Conservation (phyloP, 1,139 yeast species). For the Debaryomyces udenii region DNA sequence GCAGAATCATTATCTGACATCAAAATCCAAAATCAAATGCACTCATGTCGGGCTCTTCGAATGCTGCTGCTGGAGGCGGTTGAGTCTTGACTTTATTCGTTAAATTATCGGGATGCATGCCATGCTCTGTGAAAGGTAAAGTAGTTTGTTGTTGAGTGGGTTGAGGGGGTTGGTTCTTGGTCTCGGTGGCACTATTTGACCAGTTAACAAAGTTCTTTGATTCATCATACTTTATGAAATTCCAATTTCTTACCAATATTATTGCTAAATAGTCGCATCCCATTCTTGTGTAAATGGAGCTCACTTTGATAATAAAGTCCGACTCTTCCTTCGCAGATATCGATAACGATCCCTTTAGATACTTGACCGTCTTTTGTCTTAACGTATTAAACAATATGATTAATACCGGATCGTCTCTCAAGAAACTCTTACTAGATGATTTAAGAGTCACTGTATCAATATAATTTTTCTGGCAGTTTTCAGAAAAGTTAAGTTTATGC, state of each 20-base stretch:
- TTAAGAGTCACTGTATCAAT: conserved; percentile 27
- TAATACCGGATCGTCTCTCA: conserved; percentile 83
- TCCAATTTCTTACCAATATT: conserved; percentile 68
- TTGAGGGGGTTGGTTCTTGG: neutral
- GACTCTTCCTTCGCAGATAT: conserved; percentile 58
- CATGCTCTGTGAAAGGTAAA: conserved; percentile 5
- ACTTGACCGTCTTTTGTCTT: conserved; percentile 51
- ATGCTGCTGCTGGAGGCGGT: conserved; percentile 57
- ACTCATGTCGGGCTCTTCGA: conserved; percentile 81
- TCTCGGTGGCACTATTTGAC: conserved; percentile 5
- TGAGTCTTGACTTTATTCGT: conserved; percentile 11
- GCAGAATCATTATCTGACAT: conserved; percentile 4
- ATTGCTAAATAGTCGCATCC: conserved; percentile 85
- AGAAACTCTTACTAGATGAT: conserved; percentile 30
- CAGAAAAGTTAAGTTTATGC: conserved; percentile 25
- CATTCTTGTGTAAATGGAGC: conserved; percentile 77
- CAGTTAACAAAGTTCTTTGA: conserved; percentile 14
- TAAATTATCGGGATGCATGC: conserved; percentile 9
- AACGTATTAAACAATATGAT: conserved; percentile 65
- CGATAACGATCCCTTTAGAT: conserved; percentile 51
- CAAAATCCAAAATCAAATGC: conserved; percentile 66
- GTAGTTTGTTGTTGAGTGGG: neutral
- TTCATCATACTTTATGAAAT: conserved; percentile 43
- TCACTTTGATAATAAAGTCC: conserved; percentile 61
- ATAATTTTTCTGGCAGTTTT: conserved; percentile 24